Percentiles rank a stretch among this genome's conserved stretches.
These are phyloP conservation scores for Suillus occidentalis DNA, from an alignment of 768 basidiomycete genomes.

Conservation along the genomic window DNA sequence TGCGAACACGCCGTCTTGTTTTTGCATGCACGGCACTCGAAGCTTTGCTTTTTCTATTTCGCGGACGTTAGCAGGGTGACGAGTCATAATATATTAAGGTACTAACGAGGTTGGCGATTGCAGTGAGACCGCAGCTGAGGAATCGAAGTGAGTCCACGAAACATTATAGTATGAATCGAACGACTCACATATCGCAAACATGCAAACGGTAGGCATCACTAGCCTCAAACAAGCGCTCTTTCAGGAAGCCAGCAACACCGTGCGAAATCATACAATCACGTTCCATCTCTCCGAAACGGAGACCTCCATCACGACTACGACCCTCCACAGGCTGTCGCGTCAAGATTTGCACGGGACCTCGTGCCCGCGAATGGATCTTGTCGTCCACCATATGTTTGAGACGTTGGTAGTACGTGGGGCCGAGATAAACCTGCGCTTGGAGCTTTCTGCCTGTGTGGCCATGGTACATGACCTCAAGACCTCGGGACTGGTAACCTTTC, in stretches of 20 bases:
- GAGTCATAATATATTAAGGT: not conserved
- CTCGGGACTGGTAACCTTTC: constrained; percentile 95
- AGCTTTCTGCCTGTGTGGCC: constrained; percentile 98
- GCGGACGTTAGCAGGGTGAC: constrained; percentile 11
- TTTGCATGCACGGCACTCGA: constrained; percentile 97
- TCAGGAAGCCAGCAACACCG: constrained; percentile 96
- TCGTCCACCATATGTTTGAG: constrained; percentile 99
- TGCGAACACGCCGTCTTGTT: constrained; percentile 96
- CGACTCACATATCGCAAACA: constrained; percentile 90
- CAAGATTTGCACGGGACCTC: constrained; percentile 96
- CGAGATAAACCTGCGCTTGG: constrained; percentile 97
- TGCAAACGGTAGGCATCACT: constrained; percentile 92
- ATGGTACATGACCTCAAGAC: constrained; percentile 97
- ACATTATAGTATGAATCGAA: not conserved
- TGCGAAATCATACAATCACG: constrained; percentile 99
- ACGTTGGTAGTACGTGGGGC: constrained; percentile 98
- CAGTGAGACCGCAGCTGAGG: constrained; percentile 86
- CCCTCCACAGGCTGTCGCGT: constrained; percentile 98
- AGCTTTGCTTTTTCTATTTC: constrained; percentile 91
- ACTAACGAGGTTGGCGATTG: constrained; percentile 91
- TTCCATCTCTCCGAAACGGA: constrained; percentile 99
- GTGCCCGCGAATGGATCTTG: constrained; percentile 97
- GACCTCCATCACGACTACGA: constrained; percentile 96
- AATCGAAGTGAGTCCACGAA: constrained; percentile 12
- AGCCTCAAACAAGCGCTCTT: constrained; percentile 94